phyloP scores from a whole-genome alignment of 192 early-diverging fungal genomes.

The Mortierella antarctica region DNA sequence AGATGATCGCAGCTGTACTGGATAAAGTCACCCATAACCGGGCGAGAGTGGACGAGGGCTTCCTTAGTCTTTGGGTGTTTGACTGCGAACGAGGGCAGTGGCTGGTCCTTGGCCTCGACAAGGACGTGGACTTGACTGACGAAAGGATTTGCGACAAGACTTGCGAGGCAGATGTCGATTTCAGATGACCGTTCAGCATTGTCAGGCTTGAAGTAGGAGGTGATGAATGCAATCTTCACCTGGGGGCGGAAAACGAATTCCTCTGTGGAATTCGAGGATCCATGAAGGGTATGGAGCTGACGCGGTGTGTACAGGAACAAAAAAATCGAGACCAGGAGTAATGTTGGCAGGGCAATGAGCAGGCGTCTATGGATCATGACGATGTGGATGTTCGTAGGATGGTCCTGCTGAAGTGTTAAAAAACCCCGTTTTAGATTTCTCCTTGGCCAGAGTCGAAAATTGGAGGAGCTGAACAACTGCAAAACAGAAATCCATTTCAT shows the following conservation, averaged over 20 bases:
- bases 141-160: conserved; percentile 1
- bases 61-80: not conserved
- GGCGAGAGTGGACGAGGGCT: not conserved
- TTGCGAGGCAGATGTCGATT: conserved; percentile 18
- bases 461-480: no score
- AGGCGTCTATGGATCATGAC: no score
- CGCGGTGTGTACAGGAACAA: no score
- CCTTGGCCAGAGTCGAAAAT: no score
- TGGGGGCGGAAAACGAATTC: conserved; percentile 8
- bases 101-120: conserved; percentile 5
- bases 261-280: no score
- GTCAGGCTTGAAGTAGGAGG: conserved; percentile 8
- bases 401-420: no score
- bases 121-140: conserved; percentile 11
- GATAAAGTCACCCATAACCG: conserved; percentile 15
- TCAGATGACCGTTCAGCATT: not conserved
- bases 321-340: no score
- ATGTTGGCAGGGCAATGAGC: no score
- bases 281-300: no score
- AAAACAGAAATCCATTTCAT: no score
- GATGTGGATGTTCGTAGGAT: no score
- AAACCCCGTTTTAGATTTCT: no score
- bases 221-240: conserved; percentile 5
- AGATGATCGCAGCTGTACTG: conserved; percentile 11
- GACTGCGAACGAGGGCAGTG: conserved; percentile 7